Percentiles rank a stretch among this genome's conserved stretches.
These are phyloP conservation scores for Glonium stellatum DNA, from an alignment of 495 filamentous ascomycete species.

Conservation along the genomic window DNA sequence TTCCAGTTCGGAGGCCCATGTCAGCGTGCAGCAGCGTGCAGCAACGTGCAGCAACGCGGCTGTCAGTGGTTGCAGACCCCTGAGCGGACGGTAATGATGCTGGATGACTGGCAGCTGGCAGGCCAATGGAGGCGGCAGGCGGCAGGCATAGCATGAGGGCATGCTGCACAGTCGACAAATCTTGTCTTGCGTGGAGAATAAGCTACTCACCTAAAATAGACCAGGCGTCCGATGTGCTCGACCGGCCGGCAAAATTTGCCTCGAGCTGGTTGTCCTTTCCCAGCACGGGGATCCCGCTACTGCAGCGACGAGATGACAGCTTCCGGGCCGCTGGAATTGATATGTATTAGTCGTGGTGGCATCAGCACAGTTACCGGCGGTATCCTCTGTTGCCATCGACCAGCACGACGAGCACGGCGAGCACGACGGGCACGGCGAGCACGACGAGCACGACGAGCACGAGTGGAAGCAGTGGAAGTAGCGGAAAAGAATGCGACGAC, in stretches of 20 bases:
- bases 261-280: background rate
- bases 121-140: background rate
- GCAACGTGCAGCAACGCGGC: background rate
- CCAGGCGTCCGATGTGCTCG: background rate
- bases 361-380: background rate
- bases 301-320: constrained; percentile 1
- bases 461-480: background rate
- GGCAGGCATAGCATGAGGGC: background rate
- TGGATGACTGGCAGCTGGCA: background rate
- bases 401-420: no score
- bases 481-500: background rate
- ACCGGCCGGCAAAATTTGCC: constrained; percentile 12
- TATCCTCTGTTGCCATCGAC: no score
- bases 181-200: constrained; percentile 5
- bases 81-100: background rate
- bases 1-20: background rate
- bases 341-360: constrained; percentile 5
- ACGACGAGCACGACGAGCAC: no score
- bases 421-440: no score
- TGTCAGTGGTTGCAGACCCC: background rate
- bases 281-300: background rate
- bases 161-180: constrained; percentile 4
- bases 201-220: constrained; percentile 11
- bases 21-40: constrained; percentile 4
- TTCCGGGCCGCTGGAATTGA: background rate